phyloP scores from a whole-genome alignment of 768 basidiomycete genomes.

The Crucibulum laeve region DNA sequence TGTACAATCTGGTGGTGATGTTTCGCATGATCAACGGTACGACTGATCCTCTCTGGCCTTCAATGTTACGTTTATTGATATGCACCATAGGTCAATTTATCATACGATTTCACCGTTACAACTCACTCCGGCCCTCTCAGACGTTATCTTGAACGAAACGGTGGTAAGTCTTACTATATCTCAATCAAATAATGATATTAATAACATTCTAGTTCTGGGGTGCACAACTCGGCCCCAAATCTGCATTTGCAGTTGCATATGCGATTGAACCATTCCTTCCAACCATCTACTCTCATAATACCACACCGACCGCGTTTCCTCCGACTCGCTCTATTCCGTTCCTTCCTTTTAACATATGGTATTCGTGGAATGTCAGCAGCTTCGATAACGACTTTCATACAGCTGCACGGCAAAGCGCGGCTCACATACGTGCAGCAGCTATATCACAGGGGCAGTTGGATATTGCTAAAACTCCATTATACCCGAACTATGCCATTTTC shows the following conservation, averaged over 20 bases:
- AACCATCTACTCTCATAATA: conserved; percentile 28
- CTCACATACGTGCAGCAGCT: conserved; percentile 33
- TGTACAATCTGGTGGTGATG: conserved; percentile 29
- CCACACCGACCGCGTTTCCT: conserved; percentile 41
- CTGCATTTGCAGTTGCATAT: conserved; percentile 34
- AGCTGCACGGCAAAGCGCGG: conserved; percentile 34
- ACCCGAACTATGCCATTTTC: conserved; percentile 57
- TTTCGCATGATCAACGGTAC: conserved; percentile 22
- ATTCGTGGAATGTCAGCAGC: conserved; percentile 35
- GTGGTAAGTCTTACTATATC: conserved; percentile 18
- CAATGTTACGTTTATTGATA: conserved; percentile 5
- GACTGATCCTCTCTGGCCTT: neutral
- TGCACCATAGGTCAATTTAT: conserved; percentile 24
- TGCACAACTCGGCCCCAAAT: conserved; percentile 17
- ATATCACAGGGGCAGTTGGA: conserved; percentile 32
- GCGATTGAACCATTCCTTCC: conserved; percentile 50
- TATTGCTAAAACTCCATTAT: conserved; percentile 33
- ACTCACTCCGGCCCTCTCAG: conserved; percentile 29
- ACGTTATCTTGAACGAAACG: conserved; percentile 40
- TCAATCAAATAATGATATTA: neutral
- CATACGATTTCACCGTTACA: conserved; percentile 36
- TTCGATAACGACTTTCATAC: conserved; percentile 35
- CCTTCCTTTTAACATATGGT: conserved; percentile 44
- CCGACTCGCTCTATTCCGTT: conserved; percentile 30
- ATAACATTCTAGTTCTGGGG: conserved; percentile 39